Percentiles rank a stretch among this genome's conserved stretches.
phyloP scores from a whole-genome alignment of 345 rosid species.

The Eucalyptus viminalis region DNA sequence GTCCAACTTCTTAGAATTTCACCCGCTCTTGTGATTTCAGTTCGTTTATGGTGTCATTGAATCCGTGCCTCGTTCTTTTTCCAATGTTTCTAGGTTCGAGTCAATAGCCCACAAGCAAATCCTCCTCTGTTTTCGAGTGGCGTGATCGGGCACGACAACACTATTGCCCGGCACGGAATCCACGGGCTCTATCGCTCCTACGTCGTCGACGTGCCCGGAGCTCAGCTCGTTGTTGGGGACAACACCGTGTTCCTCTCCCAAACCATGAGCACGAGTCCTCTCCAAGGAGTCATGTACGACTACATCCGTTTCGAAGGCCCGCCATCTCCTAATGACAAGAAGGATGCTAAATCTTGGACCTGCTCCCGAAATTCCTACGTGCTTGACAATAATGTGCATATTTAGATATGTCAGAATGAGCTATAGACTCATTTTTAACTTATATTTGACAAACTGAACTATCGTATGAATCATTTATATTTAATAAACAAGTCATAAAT shows the following conservation, averaged over 20 bases:
- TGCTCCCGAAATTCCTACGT: background rate
- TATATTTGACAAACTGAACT: too few relatives aligned
- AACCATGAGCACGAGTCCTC: conserved; percentile 9
- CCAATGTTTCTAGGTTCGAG: conserved; percentile 10
- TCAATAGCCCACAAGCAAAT: conserved; percentile 7
- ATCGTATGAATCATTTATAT: too few relatives aligned
- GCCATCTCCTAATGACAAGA: background rate
- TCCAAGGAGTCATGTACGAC: conserved; percentile 54
- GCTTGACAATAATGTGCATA: background rate
- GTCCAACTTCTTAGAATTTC: background rate
- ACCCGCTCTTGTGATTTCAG: background rate
- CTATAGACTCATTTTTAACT: too few relatives aligned
- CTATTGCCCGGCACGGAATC: conserved; percentile 58
- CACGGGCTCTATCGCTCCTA: conserved; percentile 50
- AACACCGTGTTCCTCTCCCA: conserved; percentile 44
- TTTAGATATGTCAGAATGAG: background rate
- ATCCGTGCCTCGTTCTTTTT: background rate
- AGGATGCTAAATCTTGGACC: background rate
- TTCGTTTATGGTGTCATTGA: background rate
- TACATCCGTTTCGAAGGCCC: conserved; percentile 52
- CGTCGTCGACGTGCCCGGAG: conserved; percentile 15
- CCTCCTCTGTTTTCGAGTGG: conserved; percentile 42
- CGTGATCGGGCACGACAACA: conserved; percentile 48
- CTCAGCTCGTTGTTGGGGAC: conserved; percentile 17
- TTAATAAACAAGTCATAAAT: too few relatives aligned